Base-by-base conservation (phyloP, 169 alveolate genomes). In the Plasmodium knowlesi region DNA sequence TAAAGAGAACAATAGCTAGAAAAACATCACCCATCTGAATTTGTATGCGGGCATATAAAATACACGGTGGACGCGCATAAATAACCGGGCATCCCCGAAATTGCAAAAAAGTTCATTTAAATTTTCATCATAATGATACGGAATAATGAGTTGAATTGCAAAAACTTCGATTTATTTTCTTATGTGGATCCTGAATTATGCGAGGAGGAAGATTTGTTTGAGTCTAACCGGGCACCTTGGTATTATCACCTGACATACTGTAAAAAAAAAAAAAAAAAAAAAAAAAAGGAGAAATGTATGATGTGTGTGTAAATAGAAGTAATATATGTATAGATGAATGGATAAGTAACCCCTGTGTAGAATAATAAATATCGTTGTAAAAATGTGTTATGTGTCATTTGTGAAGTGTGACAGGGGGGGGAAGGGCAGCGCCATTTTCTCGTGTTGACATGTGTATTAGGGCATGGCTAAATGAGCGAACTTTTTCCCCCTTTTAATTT, bases 161-260 rank as follows among this genome's bases (percentile, higher is more conserved):
- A 82, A 10, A 37, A 80, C 39, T 2, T 37, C 74, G 73, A 43
- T 70, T 81, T 91, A 74, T 91, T 91, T 91, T 46, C 79, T 28
- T 91, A 91, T 70, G 71, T 67, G 71, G 95, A 91, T 32, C 95
- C 95, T 12, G 84, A 81, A 82, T 28, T 32, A 34, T 70, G 61
- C 57, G 92, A 71, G 34, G 95, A 81, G 41, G 82, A 70, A 43
- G 74, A 91, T 34, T 53, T 91, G 22, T 91, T 70, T 57, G 19
- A 82, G 43, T 41, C 83, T 19, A 82, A 43, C 28, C 95, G 72
- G 76, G 95, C 84, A 9, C 95, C 95, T 2, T 91, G 95, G 95
- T 91, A 82, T 71, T 91, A 91, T 53, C 95, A 91, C 53, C 79
- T 91, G 1, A 72, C 39, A 10, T 32, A 91, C 71, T 37, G 95